Evolutionary conservation across 2,329 filamentous ascomycete species (phyloP).

Genomic region (Didymella pinodella): DNA sequence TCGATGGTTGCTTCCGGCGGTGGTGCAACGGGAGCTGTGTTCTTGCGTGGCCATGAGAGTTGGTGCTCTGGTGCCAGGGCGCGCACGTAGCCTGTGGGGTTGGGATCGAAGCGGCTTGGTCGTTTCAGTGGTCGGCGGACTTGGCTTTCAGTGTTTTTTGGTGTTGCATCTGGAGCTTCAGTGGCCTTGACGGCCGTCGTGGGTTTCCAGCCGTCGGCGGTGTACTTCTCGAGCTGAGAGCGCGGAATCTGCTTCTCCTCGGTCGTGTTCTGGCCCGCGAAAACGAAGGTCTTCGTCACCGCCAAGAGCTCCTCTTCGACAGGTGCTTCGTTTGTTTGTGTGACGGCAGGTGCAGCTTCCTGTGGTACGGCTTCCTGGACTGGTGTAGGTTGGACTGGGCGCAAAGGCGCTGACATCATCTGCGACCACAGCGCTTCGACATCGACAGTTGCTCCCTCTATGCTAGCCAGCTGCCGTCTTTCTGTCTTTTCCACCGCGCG

Average conservation of each 20-base stretch:
- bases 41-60: slow-evolving; percentile 50
- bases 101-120: slow-evolving; percentile 60
- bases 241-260: slow-evolving; percentile 73
- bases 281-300: slow-evolving; percentile 77
- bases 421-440: slow-evolving; percentile 75
- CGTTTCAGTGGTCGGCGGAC: slow-evolving; percentile 49
- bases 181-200: slow-evolving; percentile 18
- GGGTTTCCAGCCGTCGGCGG: slow-evolving; percentile 44
- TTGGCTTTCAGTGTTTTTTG: slow-evolving; percentile 6
- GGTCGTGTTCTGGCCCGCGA: slow-evolving; percentile 74
- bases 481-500: slow-evolving; percentile 71
- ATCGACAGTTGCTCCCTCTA: slow-evolving; percentile 71
- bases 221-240: slow-evolving; percentile 40
- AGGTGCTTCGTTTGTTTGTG: slow-evolving; percentile 19
- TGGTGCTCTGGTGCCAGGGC: slow-evolving; percentile 56
- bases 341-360: slow-evolving; percentile 20
- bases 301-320: slow-evolving; percentile 58
- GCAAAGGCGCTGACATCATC: slow-evolving; percentile 63
- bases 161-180: background rate
- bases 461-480: slow-evolving; percentile 60
- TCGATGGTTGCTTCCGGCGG: slow-evolving; percentile 27
- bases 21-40: slow-evolving; percentile 16
- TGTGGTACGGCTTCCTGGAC: background rate
- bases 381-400: slow-evolving; percentile 30
- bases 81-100: slow-evolving; percentile 58